phyloP scores from a whole-genome alignment of 2,329 filamentous ascomycete genomes.

The Fusarium metavorans region DNA sequence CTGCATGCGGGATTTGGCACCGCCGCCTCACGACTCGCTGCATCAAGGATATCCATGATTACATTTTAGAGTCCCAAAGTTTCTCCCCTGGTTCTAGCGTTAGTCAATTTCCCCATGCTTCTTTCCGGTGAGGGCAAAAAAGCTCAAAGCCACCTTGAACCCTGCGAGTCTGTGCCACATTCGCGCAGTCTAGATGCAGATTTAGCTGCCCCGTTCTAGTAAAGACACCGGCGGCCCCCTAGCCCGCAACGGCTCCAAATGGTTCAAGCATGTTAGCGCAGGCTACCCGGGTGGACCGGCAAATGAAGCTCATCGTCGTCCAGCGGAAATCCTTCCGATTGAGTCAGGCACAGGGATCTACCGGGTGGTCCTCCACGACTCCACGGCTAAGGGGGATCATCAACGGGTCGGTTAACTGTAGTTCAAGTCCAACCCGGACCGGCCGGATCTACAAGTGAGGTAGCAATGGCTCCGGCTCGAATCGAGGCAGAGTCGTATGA shows the following conservation, averaged over 20 bases:
- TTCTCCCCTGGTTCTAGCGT: neutral
- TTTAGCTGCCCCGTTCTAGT: neutral
- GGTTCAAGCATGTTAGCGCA: neutral
- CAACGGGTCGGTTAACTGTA: neutral
- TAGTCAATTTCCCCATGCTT: neutral
- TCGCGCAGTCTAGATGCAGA: neutral
- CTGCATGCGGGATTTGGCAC: conserved; percentile 3
- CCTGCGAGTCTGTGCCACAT: neutral
- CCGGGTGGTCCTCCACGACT: neutral
- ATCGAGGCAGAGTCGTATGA: neutral
- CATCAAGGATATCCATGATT: neutral
- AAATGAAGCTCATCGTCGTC: neutral
- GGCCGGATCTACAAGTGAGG: neutral
- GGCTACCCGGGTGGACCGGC: neutral
- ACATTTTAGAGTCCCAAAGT: neutral
- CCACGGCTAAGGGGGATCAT: neutral
- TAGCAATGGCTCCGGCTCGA: neutral
- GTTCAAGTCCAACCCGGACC: neutral
- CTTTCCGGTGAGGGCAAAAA: neutral
- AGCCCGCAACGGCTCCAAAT: neutral
- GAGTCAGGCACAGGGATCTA: neutral
- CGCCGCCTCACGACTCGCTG: neutral
- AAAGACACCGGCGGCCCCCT: neutral
- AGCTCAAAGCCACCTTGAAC: neutral
- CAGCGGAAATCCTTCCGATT: neutral